Evolutionary conservation across 31 red algal genomes (phyloP), one percentile per base, ranked within the genome.

Genomic region (Endocladia muricata): DNA sequence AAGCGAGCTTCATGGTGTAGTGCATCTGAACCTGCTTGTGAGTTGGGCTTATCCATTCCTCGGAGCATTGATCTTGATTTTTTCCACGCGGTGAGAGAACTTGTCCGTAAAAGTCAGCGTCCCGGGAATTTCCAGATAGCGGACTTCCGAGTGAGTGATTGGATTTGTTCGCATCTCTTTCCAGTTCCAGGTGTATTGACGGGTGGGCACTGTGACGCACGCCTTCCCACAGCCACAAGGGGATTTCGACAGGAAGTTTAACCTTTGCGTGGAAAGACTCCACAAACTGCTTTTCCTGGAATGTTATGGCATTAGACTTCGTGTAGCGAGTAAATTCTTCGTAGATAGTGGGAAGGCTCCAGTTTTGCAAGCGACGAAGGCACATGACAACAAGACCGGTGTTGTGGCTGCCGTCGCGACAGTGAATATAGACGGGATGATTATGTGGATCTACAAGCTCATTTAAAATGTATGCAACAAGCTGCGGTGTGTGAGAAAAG

Each of bases 361-460:
- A 94, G 55, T 91, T 82, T 59, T 98, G 90, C 17, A 94, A 79
- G 30, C 90, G 81, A 26, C 95, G 67, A 4, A 98, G 76, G 56
- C 85, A 84, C 90, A 94, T 91, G 34, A 94, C 55, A n/a, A 94
- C 85, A 4, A 94, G 75, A 4, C 94, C 94, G 51, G 94, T 97
- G 82, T 97, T 97, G 68, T 97, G 86, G 5, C 84, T 80, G 32
- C 94, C 94, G 59, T 97, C 94, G 4, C 89, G 77, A 67, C 94
- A 97, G 76, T 97, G 94, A 41, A 97, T 41, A 35, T 77, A 93
- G 17, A 93, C 55, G 3, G 94, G 94, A 23, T 85, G 74, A n/a
- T 76, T 85, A 30, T 22, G 32, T 1, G 62, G 35, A 37, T 86
- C 67, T 40, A 91, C 47, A 26, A 97, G 33, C 13, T 40, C n/a